Conservation (phyloP, 768 basidiomycete species). For the Crepidotus variabilis region DNA sequence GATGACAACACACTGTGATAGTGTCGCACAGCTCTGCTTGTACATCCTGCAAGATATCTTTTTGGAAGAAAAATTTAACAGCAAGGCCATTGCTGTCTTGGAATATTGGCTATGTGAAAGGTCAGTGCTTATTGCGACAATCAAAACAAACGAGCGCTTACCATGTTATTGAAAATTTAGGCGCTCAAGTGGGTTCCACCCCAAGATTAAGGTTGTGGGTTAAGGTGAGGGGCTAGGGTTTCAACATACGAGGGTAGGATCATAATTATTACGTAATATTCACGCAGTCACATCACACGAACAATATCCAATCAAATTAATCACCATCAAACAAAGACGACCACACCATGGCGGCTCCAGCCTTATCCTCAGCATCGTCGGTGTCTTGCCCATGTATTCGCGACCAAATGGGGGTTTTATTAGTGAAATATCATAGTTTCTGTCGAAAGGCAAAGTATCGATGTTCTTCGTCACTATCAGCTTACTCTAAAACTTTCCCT, state of each 20-base stretch:
- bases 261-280: constrained; percentile 3
- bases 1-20: constrained; percentile 49
- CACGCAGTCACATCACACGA: not conserved
- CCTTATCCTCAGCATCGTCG: not conserved
- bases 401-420: no score
- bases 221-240: constrained; percentile 30
- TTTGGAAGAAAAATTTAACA: constrained; percentile 83
- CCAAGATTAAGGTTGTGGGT: constrained; percentile 54
- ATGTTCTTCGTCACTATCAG: no score
- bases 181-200: constrained; percentile 17
- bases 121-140: not conserved
- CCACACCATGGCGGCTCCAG: not conserved
- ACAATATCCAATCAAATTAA: no score
- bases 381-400: no score
- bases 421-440: no score
- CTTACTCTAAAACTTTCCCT: constrained; percentile 65
- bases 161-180: not conserved
- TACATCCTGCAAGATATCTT: constrained; percentile 64
- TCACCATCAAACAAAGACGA: not conserved
- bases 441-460: no score
- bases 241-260: constrained; percentile 29
- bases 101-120: constrained; percentile 54
- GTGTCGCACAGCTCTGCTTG: constrained; percentile 73
- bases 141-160: not conserved
- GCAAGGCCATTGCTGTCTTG: constrained; percentile 64